Evolutionary conservation across 169 alveolate genomes (phyloP).

Genomic region (Amoebophrya sp.): DNA sequence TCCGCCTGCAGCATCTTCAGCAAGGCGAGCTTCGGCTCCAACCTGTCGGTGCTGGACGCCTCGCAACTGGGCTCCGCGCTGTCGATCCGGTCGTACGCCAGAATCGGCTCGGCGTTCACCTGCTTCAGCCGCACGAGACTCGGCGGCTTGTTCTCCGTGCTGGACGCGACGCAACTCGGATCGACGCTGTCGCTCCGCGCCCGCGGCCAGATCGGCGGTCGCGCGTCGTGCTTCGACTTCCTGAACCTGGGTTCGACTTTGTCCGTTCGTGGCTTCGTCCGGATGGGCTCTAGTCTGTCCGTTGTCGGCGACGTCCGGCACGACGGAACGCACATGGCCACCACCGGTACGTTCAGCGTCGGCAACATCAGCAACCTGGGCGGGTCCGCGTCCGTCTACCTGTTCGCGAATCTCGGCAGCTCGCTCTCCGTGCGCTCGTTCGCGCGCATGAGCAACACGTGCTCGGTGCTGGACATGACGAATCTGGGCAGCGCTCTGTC

Average conservation of each 20-base stretch:
- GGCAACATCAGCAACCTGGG: neutral
- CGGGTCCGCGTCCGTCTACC: neutral
- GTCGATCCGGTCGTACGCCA: neutral
- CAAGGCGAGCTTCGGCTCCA: neutral
- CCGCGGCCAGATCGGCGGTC: neutral
- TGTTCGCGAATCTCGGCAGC: slow-evolving; percentile 17
- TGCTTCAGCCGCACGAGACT: neutral
- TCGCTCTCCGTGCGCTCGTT: neutral
- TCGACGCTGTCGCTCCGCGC: neutral
- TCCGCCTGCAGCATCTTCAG: neutral
- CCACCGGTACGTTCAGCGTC: neutral
- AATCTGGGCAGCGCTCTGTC: slow-evolving; percentile 6
- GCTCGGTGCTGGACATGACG: neutral
- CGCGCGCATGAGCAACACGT: neutral
- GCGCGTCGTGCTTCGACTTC: neutral
- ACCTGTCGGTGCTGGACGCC: neutral
- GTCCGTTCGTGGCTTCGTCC: neutral
- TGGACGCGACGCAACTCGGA: neutral
- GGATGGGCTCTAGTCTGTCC: slow-evolving; percentile 12
- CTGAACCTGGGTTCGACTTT: neutral
- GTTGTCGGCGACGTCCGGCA: neutral
- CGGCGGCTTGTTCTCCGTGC: neutral
- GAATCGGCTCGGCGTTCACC: neutral
- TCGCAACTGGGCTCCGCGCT: neutral
- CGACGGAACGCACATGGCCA: neutral